Evolutionary conservation across 345 rosid genomes (phyloP).

Genomic region (Adansonia digitata): DNA sequence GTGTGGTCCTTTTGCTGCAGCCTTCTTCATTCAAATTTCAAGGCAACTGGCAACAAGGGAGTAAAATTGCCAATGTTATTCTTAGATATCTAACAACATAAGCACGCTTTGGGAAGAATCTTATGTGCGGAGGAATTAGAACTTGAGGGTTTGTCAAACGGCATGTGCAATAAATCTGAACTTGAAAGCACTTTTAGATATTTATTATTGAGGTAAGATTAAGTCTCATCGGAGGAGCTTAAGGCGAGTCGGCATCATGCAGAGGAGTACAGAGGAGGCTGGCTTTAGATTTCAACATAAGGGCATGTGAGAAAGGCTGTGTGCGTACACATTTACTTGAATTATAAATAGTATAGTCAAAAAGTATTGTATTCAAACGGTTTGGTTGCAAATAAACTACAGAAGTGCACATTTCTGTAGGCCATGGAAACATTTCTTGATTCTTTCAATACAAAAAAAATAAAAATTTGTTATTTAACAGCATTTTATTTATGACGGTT

Average conservation of each 20-base stretch:
- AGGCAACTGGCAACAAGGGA: background rate
- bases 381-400: background rate
- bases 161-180: background rate
- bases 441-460: background rate
- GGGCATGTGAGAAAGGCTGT: background rate
- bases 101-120: background rate
- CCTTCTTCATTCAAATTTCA: constrained; percentile 5
- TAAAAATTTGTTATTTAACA: background rate
- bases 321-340: background rate
- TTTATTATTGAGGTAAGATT: background rate
- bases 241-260: background rate
- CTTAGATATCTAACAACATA: too few relatives aligned
- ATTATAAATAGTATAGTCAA: background rate
- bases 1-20: background rate
- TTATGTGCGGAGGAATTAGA: background rate
- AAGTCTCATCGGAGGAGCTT: background rate
- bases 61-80: background rate
- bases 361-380: background rate
- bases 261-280: background rate
- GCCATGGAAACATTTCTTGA: background rate
- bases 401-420: background rate
- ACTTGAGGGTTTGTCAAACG: background rate
- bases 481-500: background rate
- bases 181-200: background rate
- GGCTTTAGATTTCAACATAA: background rate